Conservation (phyloP, 225 moss, liverwort and hornwort genomes). For the Ulota crispa region DNA sequence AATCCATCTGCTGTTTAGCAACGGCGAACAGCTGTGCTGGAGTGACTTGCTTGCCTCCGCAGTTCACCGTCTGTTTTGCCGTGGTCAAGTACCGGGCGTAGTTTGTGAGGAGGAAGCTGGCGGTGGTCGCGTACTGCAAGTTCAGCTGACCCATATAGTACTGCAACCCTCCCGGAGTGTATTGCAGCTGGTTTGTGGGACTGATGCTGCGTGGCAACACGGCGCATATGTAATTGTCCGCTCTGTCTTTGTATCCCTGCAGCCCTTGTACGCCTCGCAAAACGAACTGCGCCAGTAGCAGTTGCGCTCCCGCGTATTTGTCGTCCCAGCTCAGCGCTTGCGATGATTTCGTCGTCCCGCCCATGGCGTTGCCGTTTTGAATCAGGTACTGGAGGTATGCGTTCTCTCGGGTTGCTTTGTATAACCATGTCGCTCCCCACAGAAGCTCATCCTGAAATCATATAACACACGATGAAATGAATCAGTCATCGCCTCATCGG, state of each 20-base stretch:
- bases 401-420: conserved; percentile 53
- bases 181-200: conserved; percentile 21
- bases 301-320: conserved; percentile 73
- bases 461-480: background rate
- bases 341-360: conserved; percentile 39
- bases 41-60: conserved; percentile 25
- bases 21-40: conserved; percentile 25
- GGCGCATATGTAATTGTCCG: conserved; percentile 25
- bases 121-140: conserved; percentile 67
- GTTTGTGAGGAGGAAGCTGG: conserved; percentile 49
- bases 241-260: conserved; percentile 32
- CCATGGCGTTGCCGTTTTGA: conserved; percentile 24
- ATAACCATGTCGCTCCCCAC: conserved; percentile 71
- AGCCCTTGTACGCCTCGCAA: conserved; percentile 7
- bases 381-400: conserved; percentile 37
- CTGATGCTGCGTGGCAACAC: conserved; percentile 25
- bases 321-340: conserved; percentile 70
- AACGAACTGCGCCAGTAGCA: conserved; percentile 46
- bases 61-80: conserved; percentile 13
- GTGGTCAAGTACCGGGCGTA: conserved; percentile 50
- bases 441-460: conserved; percentile 42
- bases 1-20: conserved; percentile 45
- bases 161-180: conserved; percentile 47
- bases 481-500: too few species aligned
- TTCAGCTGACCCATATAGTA: conserved; percentile 50